phyloP scores from a whole-genome alignment of 768 basidiomycete genomes.

The Suillus cothurnatus region DNA sequence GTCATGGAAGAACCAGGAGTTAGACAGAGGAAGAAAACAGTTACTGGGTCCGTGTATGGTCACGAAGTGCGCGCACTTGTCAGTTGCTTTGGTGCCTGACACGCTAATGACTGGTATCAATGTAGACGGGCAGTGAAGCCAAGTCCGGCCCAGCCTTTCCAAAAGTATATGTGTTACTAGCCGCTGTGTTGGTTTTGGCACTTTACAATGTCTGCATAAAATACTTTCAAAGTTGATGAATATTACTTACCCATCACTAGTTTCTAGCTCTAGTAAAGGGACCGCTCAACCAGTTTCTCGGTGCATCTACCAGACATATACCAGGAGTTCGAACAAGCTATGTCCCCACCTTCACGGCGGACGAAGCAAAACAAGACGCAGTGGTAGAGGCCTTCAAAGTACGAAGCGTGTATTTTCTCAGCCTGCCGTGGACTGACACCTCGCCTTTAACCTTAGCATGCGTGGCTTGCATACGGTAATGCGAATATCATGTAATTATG shows the following conservation, averaged over 20 bases:
- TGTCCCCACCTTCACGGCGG: conserved; percentile 45
- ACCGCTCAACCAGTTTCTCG: conserved; percentile 11
- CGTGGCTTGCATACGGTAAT: conserved; percentile 83
- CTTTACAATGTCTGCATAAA: conserved; percentile 22
- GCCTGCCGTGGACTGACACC: neutral
- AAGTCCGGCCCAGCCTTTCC: conserved; percentile 3
- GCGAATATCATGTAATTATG: conserved; percentile 19
- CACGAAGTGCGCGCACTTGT: neutral
- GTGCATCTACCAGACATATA: conserved; percentile 12
- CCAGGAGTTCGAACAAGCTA: conserved; percentile 23
- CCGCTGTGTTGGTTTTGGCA: conserved; percentile 10
- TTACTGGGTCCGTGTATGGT: conserved; percentile 12
- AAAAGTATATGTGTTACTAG: conserved; percentile 14
- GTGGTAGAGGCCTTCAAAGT: conserved; percentile 83
- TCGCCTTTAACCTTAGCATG: conserved; percentile 65
- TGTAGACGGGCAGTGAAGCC: conserved; percentile 10
- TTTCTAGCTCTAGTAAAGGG: conserved; percentile 10
- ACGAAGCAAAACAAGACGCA: conserved; percentile 64
- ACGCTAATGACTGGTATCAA: neutral
- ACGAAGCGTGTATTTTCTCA: conserved; percentile 19
- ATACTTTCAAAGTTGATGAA: neutral
- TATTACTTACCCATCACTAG: conserved; percentile 18
- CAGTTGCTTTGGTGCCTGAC: neutral
- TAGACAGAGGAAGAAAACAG: conserved; percentile 26
- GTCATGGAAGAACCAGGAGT: conserved; percentile 19